Percentiles rank a stretch among this genome's conserved stretches.
These are phyloP conservation scores for Dispira parvispora DNA, from an alignment of 192 early-diverging fungal species.

Conservation along the genomic window DNA sequence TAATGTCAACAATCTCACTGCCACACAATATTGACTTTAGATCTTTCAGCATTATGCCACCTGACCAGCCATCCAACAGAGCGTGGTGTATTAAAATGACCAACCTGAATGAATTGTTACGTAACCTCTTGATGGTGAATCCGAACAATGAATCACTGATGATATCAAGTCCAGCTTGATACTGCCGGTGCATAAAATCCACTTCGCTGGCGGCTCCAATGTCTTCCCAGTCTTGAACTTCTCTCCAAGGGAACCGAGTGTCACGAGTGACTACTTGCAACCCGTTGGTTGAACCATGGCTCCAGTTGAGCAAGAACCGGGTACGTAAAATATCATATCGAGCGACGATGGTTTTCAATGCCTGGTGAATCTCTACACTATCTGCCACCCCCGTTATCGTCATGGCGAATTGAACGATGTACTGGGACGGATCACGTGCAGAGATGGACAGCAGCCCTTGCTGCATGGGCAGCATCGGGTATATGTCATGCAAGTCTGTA, in stretches of 20 bases:
- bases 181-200: not conserved
- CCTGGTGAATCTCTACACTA: not conserved
- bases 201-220: not conserved
- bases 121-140: not conserved
- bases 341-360: not conserved
- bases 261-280: not conserved
- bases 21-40: not conserved
- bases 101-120: not conserved
- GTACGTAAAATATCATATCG: not conserved
- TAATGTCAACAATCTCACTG: too few species aligned
- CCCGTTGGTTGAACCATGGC: not conserved
- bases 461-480: not conserved
- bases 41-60: not conserved
- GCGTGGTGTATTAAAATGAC: not conserved
- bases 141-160: not conserved
- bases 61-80: conserved; percentile 2
- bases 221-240: not conserved
- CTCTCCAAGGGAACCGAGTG: not conserved
- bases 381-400: not conserved
- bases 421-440: not conserved
- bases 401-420: not conserved
- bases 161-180: not conserved
- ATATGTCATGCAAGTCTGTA: not conserved
- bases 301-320: not conserved
- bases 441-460: not conserved